These are phyloP conservation scores for Torulaspora franciscae DNA, from an alignment of 805 yeast species.

Conservation along the genomic window DNA sequence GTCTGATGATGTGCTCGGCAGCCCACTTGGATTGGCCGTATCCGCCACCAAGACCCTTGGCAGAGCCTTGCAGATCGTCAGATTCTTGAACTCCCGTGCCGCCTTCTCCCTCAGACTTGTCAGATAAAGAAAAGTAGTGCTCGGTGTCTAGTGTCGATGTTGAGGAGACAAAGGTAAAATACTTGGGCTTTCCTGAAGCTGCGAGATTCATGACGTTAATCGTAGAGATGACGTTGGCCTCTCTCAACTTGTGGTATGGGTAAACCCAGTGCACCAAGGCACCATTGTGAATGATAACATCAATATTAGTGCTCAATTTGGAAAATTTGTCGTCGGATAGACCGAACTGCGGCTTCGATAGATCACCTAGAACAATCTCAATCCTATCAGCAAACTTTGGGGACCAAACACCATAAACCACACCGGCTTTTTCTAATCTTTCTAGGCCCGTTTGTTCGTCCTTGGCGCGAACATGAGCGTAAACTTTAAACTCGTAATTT, in stretches of 20 bases:
- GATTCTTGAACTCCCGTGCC: slow-evolving; percentile 70
- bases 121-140: slow-evolving; percentile 73
- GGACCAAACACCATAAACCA: slow-evolving; percentile 66
- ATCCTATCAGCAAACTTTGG: slow-evolving; percentile 53
- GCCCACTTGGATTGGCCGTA: slow-evolving; percentile 99
- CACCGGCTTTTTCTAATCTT: slow-evolving; percentile 69
- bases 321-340: slow-evolving; percentile 53
- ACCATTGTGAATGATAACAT: slow-evolving; percentile 90
- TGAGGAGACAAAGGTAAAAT: slow-evolving; percentile 87
- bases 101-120: slow-evolving; percentile 58
- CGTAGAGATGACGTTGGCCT: slow-evolving; percentile 88
- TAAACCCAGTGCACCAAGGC: slow-evolving; percentile 99
- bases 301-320: slow-evolving; percentile 53
- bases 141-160: slow-evolving; percentile 89
- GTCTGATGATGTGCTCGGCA: slow-evolving; percentile 82
- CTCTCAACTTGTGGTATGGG: slow-evolving; percentile 85
- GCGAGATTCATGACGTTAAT: slow-evolving; percentile 70
- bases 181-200: slow-evolving; percentile 71
- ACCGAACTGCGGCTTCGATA: slow-evolving; percentile 72
- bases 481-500: slow-evolving; percentile 48
- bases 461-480: slow-evolving; percentile 88
- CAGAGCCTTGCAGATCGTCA: slow-evolving; percentile 79
- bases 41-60: slow-evolving; percentile 79
- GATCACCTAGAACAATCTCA: slow-evolving; percentile 76
- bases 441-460: slow-evolving; percentile 63